Percentiles rank a stretch among this genome's conserved stretches.
These are phyloP conservation scores for Viola odorata DNA, from an alignment of 345 rosid genomes.

Conservation along the genomic window DNA sequence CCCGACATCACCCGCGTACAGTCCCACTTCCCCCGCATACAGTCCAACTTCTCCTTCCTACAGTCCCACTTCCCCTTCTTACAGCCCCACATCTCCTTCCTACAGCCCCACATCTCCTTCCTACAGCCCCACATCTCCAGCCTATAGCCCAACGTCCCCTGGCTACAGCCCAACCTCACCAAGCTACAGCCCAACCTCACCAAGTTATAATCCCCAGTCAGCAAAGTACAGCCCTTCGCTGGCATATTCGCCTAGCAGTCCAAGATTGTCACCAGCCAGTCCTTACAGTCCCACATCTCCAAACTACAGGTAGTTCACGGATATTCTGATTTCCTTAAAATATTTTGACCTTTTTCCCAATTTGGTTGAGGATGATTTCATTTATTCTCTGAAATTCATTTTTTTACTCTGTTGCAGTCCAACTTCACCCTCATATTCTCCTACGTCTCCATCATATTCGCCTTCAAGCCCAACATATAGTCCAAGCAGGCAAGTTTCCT, in stretches of 20 bases:
- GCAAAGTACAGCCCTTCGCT: slow-evolving; percentile 78
- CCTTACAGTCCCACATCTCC: slow-evolving; percentile 98
- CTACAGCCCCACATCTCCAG: slow-evolving; percentile 72
- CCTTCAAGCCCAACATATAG: slow-evolving; percentile 88
- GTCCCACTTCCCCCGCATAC: slow-evolving; percentile 76
- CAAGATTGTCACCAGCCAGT: slow-evolving; percentile 77
- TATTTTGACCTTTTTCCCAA: background rate
- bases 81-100: slow-evolving; percentile 81
- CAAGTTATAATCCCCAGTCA: slow-evolving; percentile 76
- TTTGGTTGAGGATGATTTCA: background rate
- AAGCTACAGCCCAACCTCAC: slow-evolving; percentile 23
- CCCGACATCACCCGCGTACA: slow-evolving; percentile 66
- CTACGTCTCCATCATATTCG: slow-evolving; percentile 88
- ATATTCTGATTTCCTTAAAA: background rate
- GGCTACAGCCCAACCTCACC: slow-evolving; percentile 25
- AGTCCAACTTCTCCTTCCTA: slow-evolving; percentile 82
- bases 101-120: slow-evolving; percentile 79
- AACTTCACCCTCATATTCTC: slow-evolving; percentile 85
- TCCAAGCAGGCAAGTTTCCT: slow-evolving; percentile 96
- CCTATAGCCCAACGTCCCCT: slow-evolving; percentile 36
- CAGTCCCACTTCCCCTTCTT: slow-evolving; percentile 80
- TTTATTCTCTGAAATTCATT: background rate
- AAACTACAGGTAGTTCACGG: slow-evolving; percentile 51
- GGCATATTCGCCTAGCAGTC: slow-evolving; percentile 91
- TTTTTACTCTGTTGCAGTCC: slow-evolving; percentile 47